phyloP scores from a whole-genome alignment of 75 land plant genomes.

The Pseudotsuga menziesii region DNA sequence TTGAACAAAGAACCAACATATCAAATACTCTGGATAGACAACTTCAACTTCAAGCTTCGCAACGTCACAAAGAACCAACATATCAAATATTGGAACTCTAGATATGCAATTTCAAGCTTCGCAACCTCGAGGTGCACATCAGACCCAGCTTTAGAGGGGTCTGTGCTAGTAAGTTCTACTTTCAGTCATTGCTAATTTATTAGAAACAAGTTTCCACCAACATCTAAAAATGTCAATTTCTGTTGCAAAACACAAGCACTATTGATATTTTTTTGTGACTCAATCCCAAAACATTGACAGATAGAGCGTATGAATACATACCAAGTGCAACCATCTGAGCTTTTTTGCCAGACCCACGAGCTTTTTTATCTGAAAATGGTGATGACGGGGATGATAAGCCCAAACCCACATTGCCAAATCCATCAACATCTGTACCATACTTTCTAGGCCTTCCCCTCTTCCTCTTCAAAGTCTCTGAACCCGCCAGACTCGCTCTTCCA shows the following conservation, averaged over 20 bases:
- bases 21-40: too few relatives aligned
- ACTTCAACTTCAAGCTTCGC: too few relatives aligned
- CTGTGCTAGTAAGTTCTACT: too few relatives aligned
- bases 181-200: too few relatives aligned
- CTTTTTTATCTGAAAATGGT: slow-evolving; percentile 1
- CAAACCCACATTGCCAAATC: neutral
- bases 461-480: slow-evolving; percentile 2
- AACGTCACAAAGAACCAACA: too few relatives aligned
- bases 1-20: too few relatives aligned
- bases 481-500: neutral
- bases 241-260: neutral
- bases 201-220: too few relatives aligned
- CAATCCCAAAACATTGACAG: neutral
- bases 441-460: slow-evolving; percentile 11
- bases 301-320: neutral
- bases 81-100: too few relatives aligned
- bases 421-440: slow-evolving; percentile 8
- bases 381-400: neutral
- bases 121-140: too few relatives aligned
- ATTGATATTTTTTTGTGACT: neutral
- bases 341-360: slow-evolving; percentile 8
- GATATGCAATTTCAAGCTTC: too few relatives aligned
- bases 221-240: neutral
- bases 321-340: slow-evolving; percentile 12
- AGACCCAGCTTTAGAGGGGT: too few relatives aligned